Evolutionary conservation across 192 early-diverging fungal genomes (phyloP).

Genomic region (Backusella parvicylindrica): DNA sequence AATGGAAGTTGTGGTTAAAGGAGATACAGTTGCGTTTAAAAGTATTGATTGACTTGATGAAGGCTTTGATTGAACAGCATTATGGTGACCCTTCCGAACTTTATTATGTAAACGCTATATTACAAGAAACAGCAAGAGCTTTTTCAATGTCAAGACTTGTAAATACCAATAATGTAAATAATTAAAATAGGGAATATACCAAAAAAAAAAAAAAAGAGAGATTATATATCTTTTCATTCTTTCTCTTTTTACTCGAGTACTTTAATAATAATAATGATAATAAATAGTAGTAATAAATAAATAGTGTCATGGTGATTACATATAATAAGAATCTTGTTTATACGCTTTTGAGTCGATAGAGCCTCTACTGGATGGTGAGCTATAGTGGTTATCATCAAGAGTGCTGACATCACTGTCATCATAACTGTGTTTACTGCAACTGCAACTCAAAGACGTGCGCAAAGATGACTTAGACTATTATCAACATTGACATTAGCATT

Average conservation of each 20-base stretch:
- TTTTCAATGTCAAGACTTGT: conserved; percentile 7
- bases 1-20: background rate
- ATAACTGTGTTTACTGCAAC: background rate
- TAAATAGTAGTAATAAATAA: background rate
- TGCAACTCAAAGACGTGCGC: background rate
- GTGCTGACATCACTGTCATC: background rate
- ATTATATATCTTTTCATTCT: no score
- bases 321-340: background rate
- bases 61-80: background rate
- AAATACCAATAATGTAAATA: background rate
- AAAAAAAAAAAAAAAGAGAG: background rate
- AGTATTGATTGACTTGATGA: background rate
- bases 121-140: background rate
- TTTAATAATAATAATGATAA: background rate
- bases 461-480: background rate
- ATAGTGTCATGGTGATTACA: background rate
- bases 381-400: background rate
- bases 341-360: background rate
- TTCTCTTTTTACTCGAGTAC: background rate
- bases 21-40: background rate
- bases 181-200: background rate
- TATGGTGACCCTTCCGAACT: background rate
- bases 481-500: background rate
- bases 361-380: background rate
- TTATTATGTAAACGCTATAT: background rate